Evolutionary conservation across 371 early-diverging fungal species (phyloP), one percentile per base, ranked within the genome.

Genomic region (Saksenaea oblongispora): DNA sequence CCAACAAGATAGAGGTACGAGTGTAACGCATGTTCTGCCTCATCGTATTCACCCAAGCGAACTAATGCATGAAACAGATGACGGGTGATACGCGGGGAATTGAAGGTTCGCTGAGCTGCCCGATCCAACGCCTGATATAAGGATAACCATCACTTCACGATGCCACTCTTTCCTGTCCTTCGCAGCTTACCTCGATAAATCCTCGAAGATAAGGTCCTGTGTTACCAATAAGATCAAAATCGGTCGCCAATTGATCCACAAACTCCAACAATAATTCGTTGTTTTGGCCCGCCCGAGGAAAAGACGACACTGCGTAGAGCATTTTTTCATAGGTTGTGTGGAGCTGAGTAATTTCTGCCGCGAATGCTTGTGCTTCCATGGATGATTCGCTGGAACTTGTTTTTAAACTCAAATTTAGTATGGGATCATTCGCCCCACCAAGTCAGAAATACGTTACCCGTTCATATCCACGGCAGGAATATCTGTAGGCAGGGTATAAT

Each of bases 81-180:
- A 0, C 91, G 89, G 31, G 87, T 61, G 39, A 92, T 80, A 0
- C 82, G 73, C 13, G 91, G 91, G 2, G 92, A 91, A 63, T 92
- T 89, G 72, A 89, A 91, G 0, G 91, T 89, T 42, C 80, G 78
- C 61, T 84, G 81, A 0, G 88, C 75, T 5, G 88, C 85, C 18
- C 88, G 81, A 63, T 91, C 87, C 42, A 93, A 71, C 5, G 83
- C 74, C 75, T 90, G 66, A 27, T 27, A 34, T 13, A 64, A 22
- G 51, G n/a, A 47, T 9, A 22, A 13, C 17, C n/a, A 51, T 10
- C 18, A 2, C 0, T 34, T 58, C 0, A 67, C 31, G 13, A 44
- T 65, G 0, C 64, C 68, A 56, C 70, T 62, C 3, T 51, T 56
- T 39, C 65, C 67, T 24, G 44, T 56, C 17, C 56, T 53, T 8